Percentiles rank a stretch among this genome's conserved stretches.
These are phyloP conservation scores for Coemansia guatemalensis DNA, from an alignment of 192 early-diverging fungal species.

Conservation along the genomic window DNA sequence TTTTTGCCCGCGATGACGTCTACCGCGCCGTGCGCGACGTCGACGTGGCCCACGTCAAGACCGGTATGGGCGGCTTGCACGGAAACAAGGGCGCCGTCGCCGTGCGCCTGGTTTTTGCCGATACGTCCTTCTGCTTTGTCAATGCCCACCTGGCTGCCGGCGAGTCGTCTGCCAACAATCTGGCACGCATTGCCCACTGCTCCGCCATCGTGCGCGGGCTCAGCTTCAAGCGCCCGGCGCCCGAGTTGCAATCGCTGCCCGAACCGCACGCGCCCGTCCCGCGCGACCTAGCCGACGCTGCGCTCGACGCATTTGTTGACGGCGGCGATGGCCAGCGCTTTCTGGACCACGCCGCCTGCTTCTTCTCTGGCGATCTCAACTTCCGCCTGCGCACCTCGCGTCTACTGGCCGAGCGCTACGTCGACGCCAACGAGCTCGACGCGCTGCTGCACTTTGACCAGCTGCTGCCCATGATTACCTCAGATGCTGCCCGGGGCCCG, in stretches of 20 bases:
- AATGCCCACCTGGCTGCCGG: conserved; percentile 92
- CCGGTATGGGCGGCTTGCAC: conserved; percentile 80
- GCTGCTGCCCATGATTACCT: conserved; percentile 46
- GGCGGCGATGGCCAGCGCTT: conserved; percentile 90
- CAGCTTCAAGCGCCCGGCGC: conserved; percentile 21
- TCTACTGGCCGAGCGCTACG: conserved; percentile 58
- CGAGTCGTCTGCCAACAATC: conserved; percentile 65
- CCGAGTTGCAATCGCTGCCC: conserved; percentile 6
- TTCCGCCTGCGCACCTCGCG: conserved; percentile 83
- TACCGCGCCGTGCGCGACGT: conserved; percentile 57
- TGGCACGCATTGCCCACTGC: conserved; percentile 77
- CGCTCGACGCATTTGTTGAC: conserved; percentile 56
- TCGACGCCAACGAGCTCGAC: conserved; percentile 60
- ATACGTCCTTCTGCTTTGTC: conserved; percentile 86
- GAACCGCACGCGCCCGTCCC: conserved; percentile 45
- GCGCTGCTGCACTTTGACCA: conserved; percentile 66
- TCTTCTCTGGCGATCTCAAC: conserved; percentile 93
- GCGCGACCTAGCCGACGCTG: conserved; percentile 56
- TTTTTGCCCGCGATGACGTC: conserved; percentile 72
- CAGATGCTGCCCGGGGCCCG: conserved; percentile 8
- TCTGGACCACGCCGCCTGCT: conserved; percentile 73
- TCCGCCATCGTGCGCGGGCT: conserved; percentile 54
- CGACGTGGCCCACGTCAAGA: conserved; percentile 79
- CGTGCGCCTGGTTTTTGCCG: conserved; percentile 75
- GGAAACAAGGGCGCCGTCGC: conserved; percentile 96